Base-by-base conservation (phyloP, 805 yeast genomes). In the Tetrapisispora nanseiensis region DNA sequence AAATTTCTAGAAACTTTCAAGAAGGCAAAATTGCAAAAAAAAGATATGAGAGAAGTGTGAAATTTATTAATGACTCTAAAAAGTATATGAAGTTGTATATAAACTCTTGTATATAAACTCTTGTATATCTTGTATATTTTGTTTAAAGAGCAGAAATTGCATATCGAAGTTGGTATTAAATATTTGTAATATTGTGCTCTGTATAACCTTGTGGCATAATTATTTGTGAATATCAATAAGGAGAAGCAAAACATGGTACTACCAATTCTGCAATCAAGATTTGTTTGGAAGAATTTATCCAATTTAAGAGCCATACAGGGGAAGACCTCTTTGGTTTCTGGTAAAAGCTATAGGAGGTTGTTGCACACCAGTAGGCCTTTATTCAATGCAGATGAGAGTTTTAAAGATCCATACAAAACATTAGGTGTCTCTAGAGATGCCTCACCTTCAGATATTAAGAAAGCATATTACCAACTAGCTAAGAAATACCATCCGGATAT, bases 401-500 rank as follows among this genome's bases (percentile, higher is more conserved):
- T 59, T 30, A 66, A 69, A 32, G 95, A 92, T 58, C 99, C 99
- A 0, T 92, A 92, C 64, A 71, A 77, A 47, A 75, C 79, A 0
- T 67, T 92, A 33, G 97, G 97, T 4, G 85, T 92, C 23, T 75
- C 74, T 22, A 75, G 74, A 47, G 60, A 59, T 40, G 92, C 98
- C 0, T 72, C 80, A 12, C 67, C 80, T 7, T 73, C 85, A n/a
- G 94, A 87, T 18, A 92, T 92, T 65, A 92, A 92, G 64, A 89
- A 89, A 63, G 90, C 95, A 2, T 92, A 92, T 67, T 87, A 87
- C 61, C 82, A 86, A 56, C 69, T 92, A 49, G 98, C 97, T 13
- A 92, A 92, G 63, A 76, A 90, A 61, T 87, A 70, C 63, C 99
- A 92, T 63, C 99, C 99, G 0, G 99, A 92, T 67, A 85, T 92